Evolutionary conservation across 2,329 filamentous ascomycete genomes (phyloP).

Genomic region (Clonostachys solani): DNA sequence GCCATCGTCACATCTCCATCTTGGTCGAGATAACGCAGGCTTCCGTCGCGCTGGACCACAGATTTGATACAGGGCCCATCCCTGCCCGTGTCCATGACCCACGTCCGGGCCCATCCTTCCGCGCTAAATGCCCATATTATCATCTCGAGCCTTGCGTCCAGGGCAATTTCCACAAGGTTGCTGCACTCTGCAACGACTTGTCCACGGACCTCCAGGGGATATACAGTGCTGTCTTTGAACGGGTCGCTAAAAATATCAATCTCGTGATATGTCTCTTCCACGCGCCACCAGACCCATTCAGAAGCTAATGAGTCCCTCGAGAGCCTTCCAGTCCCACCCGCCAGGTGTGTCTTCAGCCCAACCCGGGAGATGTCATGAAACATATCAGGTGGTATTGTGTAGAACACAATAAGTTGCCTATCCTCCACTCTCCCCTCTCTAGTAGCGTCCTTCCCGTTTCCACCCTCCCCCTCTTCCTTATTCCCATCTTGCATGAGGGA

Average conservation of each 20-base stretch:
- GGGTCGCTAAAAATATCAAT: conserved; percentile 10
- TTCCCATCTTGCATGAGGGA: conserved; percentile 18
- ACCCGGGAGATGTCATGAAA: conserved; percentile 30
- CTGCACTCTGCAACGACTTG: conserved; percentile 21
- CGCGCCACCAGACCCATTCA: conserved; percentile 10
- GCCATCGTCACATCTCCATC: conserved; percentile 22
- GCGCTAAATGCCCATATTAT: conserved; percentile 26
- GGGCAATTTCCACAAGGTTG: conserved; percentile 22
- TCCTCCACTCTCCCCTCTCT: conserved; percentile 3
- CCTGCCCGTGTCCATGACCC: conserved; percentile 17
- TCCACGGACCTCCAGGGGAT: conserved; percentile 22
- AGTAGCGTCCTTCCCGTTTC: conserved; percentile 2
- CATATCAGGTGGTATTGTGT: conserved; percentile 55
- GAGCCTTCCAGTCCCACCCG: no score
- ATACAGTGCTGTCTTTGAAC: conserved; percentile 8
- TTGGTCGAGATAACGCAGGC: conserved; percentile 20
- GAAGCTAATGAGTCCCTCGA: neutral
- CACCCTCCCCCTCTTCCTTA: neutral
- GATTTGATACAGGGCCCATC: conserved; percentile 7
- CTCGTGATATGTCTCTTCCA: conserved; percentile 10
- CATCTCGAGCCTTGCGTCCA: conserved; percentile 24
- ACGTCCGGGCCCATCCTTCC: conserved; percentile 24
- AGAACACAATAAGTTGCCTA: conserved; percentile 47
- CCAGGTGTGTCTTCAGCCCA: neutral
- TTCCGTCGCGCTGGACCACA: conserved; percentile 20